Evolutionary conservation across 2,329 filamentous ascomycete species (phyloP), one percentile per base, ranked within the genome.

Genomic region (Fusarium poae): DNA sequence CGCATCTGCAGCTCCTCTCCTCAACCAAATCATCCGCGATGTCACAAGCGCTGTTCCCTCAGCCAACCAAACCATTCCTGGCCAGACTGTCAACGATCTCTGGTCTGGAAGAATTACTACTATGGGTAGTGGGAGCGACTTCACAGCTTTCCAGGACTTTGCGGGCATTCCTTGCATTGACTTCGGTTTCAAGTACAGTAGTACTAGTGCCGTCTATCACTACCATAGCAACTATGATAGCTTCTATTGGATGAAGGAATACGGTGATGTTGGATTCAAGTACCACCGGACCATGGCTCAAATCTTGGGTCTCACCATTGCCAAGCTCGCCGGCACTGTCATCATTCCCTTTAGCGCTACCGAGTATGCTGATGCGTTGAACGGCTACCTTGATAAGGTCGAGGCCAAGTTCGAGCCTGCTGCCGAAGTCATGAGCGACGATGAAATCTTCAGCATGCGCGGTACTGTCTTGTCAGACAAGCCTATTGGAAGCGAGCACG

Each of bases 211-310:
- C 0, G 84, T 92, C 5, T 93, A 93, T 76, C 91, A 93, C 74
- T 97, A 97, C 78, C 94, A 97, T 81, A 91, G 90, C 77, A 97
- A 97, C 82, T 97, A 97, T 79, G 94, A 97, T 77, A 93, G 89
- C 74, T 96, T 94, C 78, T 84, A 91, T 78, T 97, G 94, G 94
- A 97, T 97, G 92, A 85, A 89, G 56, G 87, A 85, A 25, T 96
- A 88, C 67, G 93, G 92, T 42, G 94, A 97, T 73, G 84, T 84
- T 3, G 86, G 83, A 23, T 90, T 88, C 58, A 81, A 85, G 45
- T 92, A 93, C 74, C 91, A 93, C 78, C 78, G 83, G 64, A 83
- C 90, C 48, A 87, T 89, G 81, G 85, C 91, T 4, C 90, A 91
- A 75, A 77, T 94, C 15, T 83, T 91, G 44, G 87, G 86, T 20